Evolutionary conservation across 495 filamentous ascomycete species (phyloP), one percentile per base, ranked within the genome.

Genomic region (Aeminium ludgeri): DNA sequence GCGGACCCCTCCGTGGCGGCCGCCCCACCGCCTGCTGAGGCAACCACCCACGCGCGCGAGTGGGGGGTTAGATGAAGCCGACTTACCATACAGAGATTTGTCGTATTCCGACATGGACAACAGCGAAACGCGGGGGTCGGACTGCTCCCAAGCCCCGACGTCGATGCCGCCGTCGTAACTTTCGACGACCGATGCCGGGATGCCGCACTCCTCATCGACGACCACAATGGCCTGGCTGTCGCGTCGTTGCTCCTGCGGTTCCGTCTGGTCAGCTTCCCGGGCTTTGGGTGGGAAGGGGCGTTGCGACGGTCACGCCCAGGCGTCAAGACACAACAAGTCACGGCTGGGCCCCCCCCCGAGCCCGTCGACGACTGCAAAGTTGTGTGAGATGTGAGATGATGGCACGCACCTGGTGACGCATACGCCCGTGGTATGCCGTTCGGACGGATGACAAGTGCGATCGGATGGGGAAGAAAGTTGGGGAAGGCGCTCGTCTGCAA

Each of bases 61-160:
- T n/a, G n/a, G n/a, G n/a, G n/a, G 41, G 34, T 39, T 25, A 32
- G 13, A 34, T 36, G 40, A 55, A 30, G 43, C 36, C 41, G 44
- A 65, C 66, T 58, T 53, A 69, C 66, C 61, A 52, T 62, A 62
- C 38, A 64, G 59, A 27, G 59, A 45, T 55, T 72, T 71, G 52
- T 59, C 61, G 65, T 70, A 71, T 47, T 59, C 61, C 58, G 70
- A 67, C 70, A 73, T 73, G 50, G 65, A 66, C 60, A 62, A 48
- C 33, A 60, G 30, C 28, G 35, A 15, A 34, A 33, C 43, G 11
- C 48, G 17, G 6, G 48, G 48, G 27, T 51, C 48, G 27, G 43
- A 34, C 32, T 38, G 43, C 39, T 33, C 44, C 48, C 40, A 43
- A 2, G 38, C 38, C 48, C 48, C 48, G 32, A 16, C 29, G 32